Evolutionary conservation across 495 filamentous ascomycete genomes (phyloP).

Genomic region (Xylaria acuta): DNA sequence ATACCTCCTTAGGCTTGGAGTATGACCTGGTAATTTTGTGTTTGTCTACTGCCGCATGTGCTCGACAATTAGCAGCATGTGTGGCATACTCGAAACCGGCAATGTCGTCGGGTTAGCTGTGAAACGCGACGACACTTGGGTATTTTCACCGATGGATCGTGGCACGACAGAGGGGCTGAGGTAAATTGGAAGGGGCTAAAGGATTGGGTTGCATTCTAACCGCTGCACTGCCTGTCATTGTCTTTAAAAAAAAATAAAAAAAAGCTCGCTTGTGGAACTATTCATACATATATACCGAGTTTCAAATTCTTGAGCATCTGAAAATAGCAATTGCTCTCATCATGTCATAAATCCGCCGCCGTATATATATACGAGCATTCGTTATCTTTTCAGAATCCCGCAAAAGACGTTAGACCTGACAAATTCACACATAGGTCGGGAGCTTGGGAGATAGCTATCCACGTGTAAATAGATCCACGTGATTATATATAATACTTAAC

Average conservation of each 20-base stretch:
- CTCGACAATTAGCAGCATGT: neutral
- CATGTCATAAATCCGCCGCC: neutral
- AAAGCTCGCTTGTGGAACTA: slow-evolving; percentile 7
- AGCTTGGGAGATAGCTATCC: neutral
- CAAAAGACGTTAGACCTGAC: neutral
- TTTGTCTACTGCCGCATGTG: neutral
- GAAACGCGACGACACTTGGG: neutral
- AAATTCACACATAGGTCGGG: neutral
- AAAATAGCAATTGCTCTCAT: slow-evolving; percentile 21
- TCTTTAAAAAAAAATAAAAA: neutral
- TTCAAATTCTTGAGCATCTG: neutral
- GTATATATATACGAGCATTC: neutral
- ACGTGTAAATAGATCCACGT: neutral
- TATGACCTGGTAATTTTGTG: neutral
- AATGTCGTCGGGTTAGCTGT: neutral
- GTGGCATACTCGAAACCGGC: slow-evolving; percentile 5
- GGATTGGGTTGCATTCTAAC: slow-evolving; percentile 16
- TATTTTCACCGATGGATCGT: slow-evolving; percentile 7
- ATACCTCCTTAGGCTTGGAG: slow-evolving; percentile 10
- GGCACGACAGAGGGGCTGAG: slow-evolving; percentile 15
- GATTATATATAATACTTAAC: slow-evolving; percentile 24
- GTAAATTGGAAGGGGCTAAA: slow-evolving; percentile 19
- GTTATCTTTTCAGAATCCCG: neutral
- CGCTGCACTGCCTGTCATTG: neutral
- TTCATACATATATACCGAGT: slow-evolving; percentile 5